Evolutionary conservation across 129 eudicot species (phyloP).

Genomic region (Sambucus nigra): DNA sequence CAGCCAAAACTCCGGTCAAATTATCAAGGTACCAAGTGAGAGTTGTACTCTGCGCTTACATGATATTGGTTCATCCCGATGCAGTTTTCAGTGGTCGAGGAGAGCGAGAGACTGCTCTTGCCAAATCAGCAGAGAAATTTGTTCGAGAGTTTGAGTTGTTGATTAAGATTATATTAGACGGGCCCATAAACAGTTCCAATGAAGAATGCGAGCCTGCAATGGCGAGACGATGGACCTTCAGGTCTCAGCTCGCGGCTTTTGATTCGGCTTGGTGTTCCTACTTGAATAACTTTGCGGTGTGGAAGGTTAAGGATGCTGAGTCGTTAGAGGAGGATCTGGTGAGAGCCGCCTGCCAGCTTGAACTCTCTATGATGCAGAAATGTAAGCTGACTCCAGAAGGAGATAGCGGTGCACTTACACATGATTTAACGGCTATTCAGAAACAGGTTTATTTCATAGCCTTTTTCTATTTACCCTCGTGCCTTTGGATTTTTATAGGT

Average conservation of each 20-base stretch:
- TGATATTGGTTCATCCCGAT: constrained; percentile 78
- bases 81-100: constrained; percentile 79
- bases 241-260: constrained; percentile 69
- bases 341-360: constrained; percentile 89
- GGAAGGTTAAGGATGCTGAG: constrained; percentile 96
- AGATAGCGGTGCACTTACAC: constrained; percentile 44
- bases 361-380: constrained; percentile 81
- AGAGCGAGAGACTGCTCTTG: constrained; percentile 60
- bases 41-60: constrained; percentile 78
- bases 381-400: constrained; percentile 65
- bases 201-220: constrained; percentile 22
- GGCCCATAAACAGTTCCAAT: constrained; percentile 25
- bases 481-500: too few relatives aligned
- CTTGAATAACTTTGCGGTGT: constrained; percentile 78
- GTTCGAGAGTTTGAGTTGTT: constrained; percentile 62
- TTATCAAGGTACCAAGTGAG: constrained; percentile 81
- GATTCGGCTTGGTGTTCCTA: constrained; percentile 95
- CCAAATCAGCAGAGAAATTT: constrained; percentile 53
- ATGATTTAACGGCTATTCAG: constrained; percentile 84
- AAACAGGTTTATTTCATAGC: constrained; percentile 55
- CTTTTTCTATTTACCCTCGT: neutral
- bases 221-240: constrained; percentile 37
- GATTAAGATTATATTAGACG: constrained; percentile 44
- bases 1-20: constrained; percentile 30
- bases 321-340: constrained; percentile 87